phyloP scores from a whole-genome alignment of 2,329 filamentous ascomycete species.

The Colletotrichum ledebouriae region DNA sequence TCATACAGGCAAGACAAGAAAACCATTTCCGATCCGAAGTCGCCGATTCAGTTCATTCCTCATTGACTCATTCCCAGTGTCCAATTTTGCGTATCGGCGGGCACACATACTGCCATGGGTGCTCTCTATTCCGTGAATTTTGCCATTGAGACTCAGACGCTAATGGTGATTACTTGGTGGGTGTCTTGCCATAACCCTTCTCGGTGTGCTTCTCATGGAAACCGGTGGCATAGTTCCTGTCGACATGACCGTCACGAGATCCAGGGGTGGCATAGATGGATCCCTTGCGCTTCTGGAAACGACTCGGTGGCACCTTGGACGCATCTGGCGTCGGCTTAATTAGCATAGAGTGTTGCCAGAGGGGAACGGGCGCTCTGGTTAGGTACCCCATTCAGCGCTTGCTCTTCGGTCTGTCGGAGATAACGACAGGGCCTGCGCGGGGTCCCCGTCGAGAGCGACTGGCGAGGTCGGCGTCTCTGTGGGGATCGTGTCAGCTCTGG shows the following conservation, averaged over 20 bases:
- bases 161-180: constrained; percentile 24
- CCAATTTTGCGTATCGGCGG: background rate
- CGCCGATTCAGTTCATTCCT: constrained; percentile 14
- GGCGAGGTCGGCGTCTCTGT: constrained; percentile 19
- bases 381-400: constrained; percentile 63
- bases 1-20: constrained; percentile 28
- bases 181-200: constrained; percentile 59
- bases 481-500: constrained; percentile 23
- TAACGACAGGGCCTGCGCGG: constrained; percentile 25
- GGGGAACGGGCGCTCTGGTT: background rate
- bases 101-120: no score
- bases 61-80: background rate
- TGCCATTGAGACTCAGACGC: no score
- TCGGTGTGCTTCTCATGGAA: constrained; percentile 73
- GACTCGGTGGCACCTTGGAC: constrained; percentile 74
- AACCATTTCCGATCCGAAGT: background rate
- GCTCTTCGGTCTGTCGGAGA: constrained; percentile 51
- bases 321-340: constrained; percentile 62
- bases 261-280: constrained; percentile 76
- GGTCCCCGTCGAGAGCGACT: constrained; percentile 17
- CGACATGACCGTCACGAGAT: constrained; percentile 75
- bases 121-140: no score
- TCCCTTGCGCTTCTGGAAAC: constrained; percentile 78
- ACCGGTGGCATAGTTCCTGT: constrained; percentile 69
- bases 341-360: constrained; percentile 17